A percentile compares a stretch with the other conserved stretches of the same genome.
phyloP scores from a whole-genome alignment of 2,329 filamentous ascomycete genomes.

The Ophiostoma novo-ulmi region DNA sequence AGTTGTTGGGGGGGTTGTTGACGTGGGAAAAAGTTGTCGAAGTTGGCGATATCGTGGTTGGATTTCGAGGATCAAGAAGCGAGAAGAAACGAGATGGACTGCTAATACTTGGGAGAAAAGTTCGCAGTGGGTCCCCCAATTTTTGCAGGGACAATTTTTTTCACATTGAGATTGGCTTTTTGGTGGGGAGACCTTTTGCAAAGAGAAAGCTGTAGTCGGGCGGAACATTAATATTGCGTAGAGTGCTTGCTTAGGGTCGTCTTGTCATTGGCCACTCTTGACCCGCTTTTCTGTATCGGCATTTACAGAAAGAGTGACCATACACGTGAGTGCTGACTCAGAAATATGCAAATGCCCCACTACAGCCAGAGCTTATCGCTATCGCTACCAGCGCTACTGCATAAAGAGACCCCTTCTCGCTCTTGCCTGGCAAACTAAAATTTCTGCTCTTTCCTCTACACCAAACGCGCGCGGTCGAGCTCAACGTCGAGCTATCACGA shows the following conservation, averaged over 20 bases:
- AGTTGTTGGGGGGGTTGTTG: constrained; percentile 33
- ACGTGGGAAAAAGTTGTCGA: constrained; percentile 34
- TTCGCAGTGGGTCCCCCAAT: not conserved
- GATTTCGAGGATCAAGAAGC: constrained; percentile 27
- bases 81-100: constrained; percentile 26
- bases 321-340: not conserved
- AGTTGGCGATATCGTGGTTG: constrained; percentile 16
- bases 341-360: constrained; percentile 15
- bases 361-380: not conserved
- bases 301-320: not conserved
- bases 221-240: not conserved
- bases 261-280: not conserved
- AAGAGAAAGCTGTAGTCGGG: not conserved
- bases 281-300: not conserved
- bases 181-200: not conserved
- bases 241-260: not conserved
- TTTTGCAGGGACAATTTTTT: constrained; percentile 24
- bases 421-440: not conserved
- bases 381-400: not conserved
- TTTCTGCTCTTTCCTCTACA: constrained; percentile 11
- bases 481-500: not conserved
- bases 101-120: not conserved
- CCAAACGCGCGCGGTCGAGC: constrained; percentile 12
- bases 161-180: not conserved
- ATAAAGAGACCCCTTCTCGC: constrained; percentile 2